Base-by-base conservation (phyloP, 2,329 filamentous ascomycete genomes). In the Berkeleyomyces basicola region DNA sequence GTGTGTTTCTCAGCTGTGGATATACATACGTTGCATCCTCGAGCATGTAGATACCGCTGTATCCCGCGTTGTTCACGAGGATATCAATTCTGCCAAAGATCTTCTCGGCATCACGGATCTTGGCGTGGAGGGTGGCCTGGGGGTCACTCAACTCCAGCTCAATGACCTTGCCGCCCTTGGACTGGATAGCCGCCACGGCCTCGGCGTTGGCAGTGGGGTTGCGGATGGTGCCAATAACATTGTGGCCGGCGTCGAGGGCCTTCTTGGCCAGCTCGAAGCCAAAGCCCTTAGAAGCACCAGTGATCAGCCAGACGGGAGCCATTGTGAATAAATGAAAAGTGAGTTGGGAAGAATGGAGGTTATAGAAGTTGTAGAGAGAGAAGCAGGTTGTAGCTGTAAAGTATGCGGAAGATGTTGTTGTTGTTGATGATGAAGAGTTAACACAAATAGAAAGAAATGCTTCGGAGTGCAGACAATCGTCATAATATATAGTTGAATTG, bases 141-240 rank as follows among this genome's bases (percentile, higher is more conserved):
- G 70, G 63, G 11, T 71, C 70, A 16, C 73, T 74, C n/a, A 77
- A 73, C 61, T 78, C 75, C 3, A 78, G 70, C 6, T 68, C 67
- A 11, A 74, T 64, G 0, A 70, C 70, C 23, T 71, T 70, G 14
- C 74, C 72, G 10, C 59, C 59, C 33, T 55, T 46, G 53, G 49
- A 40, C 33, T 73, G 73, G 3, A 67, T 66, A 2, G 70, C 65
- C 61, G 71, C 69, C n/a, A 76, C 67, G 47, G 42, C 40, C 7
- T 70, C 68, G 14, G 67, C 59, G 31, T 76, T 68, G 59, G 72
- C 70, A 2, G 71, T 65, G 1, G 71, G 68, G 62, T 70, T 73
- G 36, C 78, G 76, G 6, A 75, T 73, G 7, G 75, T 74, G n/a
- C 76, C 77, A 58, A 81, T 74, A 62, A 80, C 77, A 47, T 69